These are phyloP conservation scores for Boletus pseudo-olivaceus DNA, from an alignment of 768 basidiomycete genomes.

Conservation along the genomic window DNA sequence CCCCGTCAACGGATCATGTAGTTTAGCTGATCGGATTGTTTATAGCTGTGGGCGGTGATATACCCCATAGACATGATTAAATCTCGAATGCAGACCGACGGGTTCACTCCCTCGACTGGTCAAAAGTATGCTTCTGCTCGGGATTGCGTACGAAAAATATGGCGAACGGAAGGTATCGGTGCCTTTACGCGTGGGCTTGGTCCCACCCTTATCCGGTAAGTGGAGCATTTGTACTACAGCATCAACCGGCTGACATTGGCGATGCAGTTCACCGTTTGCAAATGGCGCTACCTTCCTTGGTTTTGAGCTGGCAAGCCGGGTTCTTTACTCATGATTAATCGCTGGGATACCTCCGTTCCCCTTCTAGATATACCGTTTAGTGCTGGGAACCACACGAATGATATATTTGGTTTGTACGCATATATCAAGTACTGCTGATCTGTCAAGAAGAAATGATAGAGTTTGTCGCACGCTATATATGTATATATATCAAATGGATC, in stretches of 20 bases:
- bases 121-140: slow-evolving; percentile 81
- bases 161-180: slow-evolving; percentile 74
- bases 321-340: slow-evolving; percentile 43
- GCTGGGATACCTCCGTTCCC: neutral
- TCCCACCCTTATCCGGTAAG: slow-evolving; percentile 87
- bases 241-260: slow-evolving; percentile 3
- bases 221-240: slow-evolving; percentile 12
- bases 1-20: neutral
- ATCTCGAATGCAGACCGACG: slow-evolving; percentile 94
- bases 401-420: neutral
- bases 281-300: slow-evolving; percentile 97
- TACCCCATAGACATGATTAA: slow-evolving; percentile 98
- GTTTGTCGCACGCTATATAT: neutral
- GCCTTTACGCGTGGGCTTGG: slow-evolving; percentile 91
- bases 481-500: neutral
- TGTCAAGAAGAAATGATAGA: neutral
- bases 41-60: slow-evolving; percentile 83
- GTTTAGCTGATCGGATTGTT: slow-evolving; percentile 8
- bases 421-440: slow-evolving; percentile 1
- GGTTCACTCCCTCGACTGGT: slow-evolving; percentile 67
- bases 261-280: slow-evolving; percentile 81
- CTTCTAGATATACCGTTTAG: neutral
- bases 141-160: slow-evolving; percentile 80
- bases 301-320: slow-evolving; percentile 86
- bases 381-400: neutral